Percentiles rank a stretch among this genome's conserved stretches.
These are phyloP conservation scores for Termitomyces sp. DNA, from an alignment of 1,284 basidiomycete genomes.

Conservation along the genomic window DNA sequence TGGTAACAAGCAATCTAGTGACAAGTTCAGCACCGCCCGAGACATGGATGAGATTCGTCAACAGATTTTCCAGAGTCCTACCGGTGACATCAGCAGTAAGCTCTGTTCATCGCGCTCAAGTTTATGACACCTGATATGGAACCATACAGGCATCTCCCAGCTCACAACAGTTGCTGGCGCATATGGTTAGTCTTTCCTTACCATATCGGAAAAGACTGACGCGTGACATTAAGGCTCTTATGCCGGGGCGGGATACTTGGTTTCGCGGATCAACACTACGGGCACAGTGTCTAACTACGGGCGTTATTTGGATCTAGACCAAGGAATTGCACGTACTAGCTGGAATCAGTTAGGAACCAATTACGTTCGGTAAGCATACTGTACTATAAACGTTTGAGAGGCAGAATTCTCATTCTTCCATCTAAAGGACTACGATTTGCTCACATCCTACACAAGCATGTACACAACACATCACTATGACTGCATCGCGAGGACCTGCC, in stretches of 20 bases:
- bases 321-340: slow-evolving; percentile 48
- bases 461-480: slow-evolving; percentile 47
- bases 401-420: slow-evolving; percentile 1
- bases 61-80: slow-evolving; percentile 52
- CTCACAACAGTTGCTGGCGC: slow-evolving; percentile 52
- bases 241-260: slow-evolving; percentile 57
- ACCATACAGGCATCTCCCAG: slow-evolving; percentile 47
- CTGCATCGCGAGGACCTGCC: slow-evolving; percentile 18
- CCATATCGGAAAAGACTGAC: slow-evolving; percentile 3
- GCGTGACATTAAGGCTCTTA: slow-evolving; percentile 52
- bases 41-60: slow-evolving; percentile 52
- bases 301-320: slow-evolving; percentile 67
- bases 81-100: slow-evolving; percentile 57
- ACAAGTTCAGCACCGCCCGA: slow-evolving; percentile 40
- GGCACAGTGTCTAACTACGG: slow-evolving; percentile 44
- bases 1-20: slow-evolving; percentile 53
- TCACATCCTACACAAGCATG: slow-evolving; percentile 61
- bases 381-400: not conserved
- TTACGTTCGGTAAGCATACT: slow-evolving; percentile 42
- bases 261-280: slow-evolving; percentile 44
- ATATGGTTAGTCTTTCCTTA: slow-evolving; percentile 44
- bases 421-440: slow-evolving; percentile 59
- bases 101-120: slow-evolving; percentile 5
- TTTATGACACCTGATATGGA: not conserved
- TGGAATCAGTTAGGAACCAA: slow-evolving; percentile 50